These are phyloP conservation scores for Morella rubra DNA, from an alignment of 306 rosid species.

Conservation along the genomic window DNA sequence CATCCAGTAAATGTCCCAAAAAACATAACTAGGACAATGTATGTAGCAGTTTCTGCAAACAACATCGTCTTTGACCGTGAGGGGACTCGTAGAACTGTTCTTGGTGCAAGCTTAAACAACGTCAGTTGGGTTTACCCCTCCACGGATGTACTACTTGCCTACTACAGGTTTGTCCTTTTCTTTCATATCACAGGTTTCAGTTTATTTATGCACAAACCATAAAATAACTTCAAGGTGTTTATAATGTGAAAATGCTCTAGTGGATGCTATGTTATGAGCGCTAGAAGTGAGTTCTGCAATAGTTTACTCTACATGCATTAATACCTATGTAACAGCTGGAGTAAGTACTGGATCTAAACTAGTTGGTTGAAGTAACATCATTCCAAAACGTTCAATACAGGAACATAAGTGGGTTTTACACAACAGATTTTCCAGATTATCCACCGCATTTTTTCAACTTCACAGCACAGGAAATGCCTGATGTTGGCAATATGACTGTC, in stretches of 20 bases:
- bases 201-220: neutral
- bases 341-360: too few species aligned
- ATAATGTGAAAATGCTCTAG: neutral
- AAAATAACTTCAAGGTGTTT: neutral
- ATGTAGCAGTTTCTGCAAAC: conserved; percentile 16
- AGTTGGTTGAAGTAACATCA: neutral
- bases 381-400: conserved; percentile 5
- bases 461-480: conserved; percentile 16
- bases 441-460: conserved; percentile 23
- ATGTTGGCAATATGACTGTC: neutral
- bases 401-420: conserved; percentile 26
- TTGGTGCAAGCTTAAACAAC: conserved; percentile 30
- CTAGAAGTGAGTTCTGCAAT: too few species aligned
- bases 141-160: conserved; percentile 26
- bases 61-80: neutral
- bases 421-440: conserved; percentile 11
- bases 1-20: conserved; percentile 28
- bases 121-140: conserved; percentile 25
- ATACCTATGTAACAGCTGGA: too few species aligned
- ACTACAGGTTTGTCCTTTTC: conserved; percentile 14
- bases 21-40: conserved; percentile 6
- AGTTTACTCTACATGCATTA: too few species aligned
- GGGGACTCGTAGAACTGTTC: neutral
- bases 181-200: neutral
- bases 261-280: too few species aligned